Evolutionary conservation across 2,329 filamentous ascomycete genomes (phyloP).

Genomic region (Aspergillus piperis): DNA sequence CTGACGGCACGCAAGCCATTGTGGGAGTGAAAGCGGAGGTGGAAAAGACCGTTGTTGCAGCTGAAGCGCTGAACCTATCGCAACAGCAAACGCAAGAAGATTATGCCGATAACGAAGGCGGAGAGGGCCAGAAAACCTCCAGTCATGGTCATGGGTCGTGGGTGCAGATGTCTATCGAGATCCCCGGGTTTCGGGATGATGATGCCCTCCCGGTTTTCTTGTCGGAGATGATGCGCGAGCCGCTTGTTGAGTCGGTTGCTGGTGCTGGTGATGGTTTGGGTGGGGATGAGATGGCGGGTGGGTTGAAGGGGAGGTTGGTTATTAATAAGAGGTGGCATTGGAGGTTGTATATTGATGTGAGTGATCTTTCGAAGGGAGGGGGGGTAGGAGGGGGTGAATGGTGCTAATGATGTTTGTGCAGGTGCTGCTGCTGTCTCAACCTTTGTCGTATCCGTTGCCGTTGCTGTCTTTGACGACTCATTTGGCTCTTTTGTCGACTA

Average conservation of each 20-base stretch:
- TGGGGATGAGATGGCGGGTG: constrained; percentile 72
- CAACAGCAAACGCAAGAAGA: constrained; percentile 30
- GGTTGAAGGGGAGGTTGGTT: constrained; percentile 68
- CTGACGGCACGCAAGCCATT: constrained; percentile 92
- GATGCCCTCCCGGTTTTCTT: constrained; percentile 86
- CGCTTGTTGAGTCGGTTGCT: constrained; percentile 70
- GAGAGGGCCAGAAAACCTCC: constrained; percentile 28
- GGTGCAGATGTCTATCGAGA: constrained; percentile 89
- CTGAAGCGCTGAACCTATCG: constrained; percentile 41
- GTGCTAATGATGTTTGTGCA: constrained; percentile 40
- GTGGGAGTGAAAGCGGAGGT: constrained; percentile 96
- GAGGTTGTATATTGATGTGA: constrained; percentile 91
- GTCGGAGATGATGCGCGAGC: constrained; percentile 84
- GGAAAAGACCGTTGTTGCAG: constrained; percentile 62
- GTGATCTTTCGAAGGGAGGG: constrained; percentile 30
- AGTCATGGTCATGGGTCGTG: constrained; percentile 62
- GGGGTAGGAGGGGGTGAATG: neutral
- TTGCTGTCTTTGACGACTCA: constrained; percentile 91
- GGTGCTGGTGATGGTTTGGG: constrained; percentile 64
- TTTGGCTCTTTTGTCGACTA: constrained; percentile 84
- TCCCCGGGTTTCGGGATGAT: constrained; percentile 87
- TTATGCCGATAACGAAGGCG: constrained; percentile 24
- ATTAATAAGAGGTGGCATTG: constrained; percentile 95
- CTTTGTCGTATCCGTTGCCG: constrained; percentile 88
- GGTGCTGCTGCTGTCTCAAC: constrained; percentile 91